Percentiles rank a stretch among this genome's conserved stretches.
phyloP scores from a whole-genome alignment of 345 rosid species.

The Brassica rapa region DNA sequence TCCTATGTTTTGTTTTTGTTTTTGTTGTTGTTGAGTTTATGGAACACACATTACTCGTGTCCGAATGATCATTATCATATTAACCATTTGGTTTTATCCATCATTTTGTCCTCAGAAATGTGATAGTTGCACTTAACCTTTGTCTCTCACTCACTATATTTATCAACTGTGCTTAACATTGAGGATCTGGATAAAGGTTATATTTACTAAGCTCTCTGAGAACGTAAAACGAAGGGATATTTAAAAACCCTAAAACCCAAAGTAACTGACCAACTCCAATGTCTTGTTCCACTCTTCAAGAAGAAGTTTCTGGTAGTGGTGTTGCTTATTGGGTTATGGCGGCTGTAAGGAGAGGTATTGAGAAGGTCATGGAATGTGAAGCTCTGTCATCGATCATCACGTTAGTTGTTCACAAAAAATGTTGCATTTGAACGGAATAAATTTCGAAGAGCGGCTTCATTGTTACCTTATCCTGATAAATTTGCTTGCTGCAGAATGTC shows the following conservation, averaged over 20 bases:
- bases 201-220: not conserved
- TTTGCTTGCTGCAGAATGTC: constrained; percentile 65
- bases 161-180: not conserved
- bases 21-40: not conserved
- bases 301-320: no score
- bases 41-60: constrained; percentile 32
- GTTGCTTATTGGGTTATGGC: no score
- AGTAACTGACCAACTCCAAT: not conserved
- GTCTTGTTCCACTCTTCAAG: not conserved
- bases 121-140: not conserved
- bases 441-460: not conserved
- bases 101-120: not conserved
- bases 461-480: constrained; percentile 28
- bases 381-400: not conserved
- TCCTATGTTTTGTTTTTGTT: not conserved
- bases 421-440: constrained; percentile 3
- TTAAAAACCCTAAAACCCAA: not conserved
- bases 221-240: no score
- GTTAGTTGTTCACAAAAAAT: not conserved
- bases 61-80: constrained; percentile 15
- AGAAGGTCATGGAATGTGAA: no score
- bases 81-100: constrained; percentile 10
- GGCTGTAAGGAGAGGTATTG: no score
- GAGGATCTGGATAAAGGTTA: not conserved
- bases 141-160: not conserved